Evolutionary conservation across 805 yeast genomes (phyloP), one percentile per base, ranked within the genome.

Genomic region (Yarrowia yakushimensis): DNA sequence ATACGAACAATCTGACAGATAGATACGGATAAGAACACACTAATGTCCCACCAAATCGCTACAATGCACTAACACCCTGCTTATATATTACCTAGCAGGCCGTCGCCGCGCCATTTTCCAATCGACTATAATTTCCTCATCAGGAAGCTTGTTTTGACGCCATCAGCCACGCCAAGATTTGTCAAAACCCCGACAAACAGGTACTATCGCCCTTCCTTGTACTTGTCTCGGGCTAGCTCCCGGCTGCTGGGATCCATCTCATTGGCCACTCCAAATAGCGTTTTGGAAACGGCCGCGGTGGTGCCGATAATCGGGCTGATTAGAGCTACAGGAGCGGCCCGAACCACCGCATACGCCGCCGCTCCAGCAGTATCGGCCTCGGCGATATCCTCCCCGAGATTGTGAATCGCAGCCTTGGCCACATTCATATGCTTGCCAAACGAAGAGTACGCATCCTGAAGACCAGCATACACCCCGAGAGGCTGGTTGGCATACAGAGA

Each of bases 241-340:
- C 82, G 78, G 65, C 85, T 83, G 22, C 78, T 78, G 1, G 91
- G 86, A 70, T 90, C 93, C 33, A 92, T 74, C 65, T 86, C 87
- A 70, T 90, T 91, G 41, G 90, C 85, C 8, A 92, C 79, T 0
- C 98, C 98, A 76, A 90, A 81, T 57, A 92, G 77, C 0, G 96
- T 81, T 69, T 85, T 88, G 6, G 93, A 86, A 7, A 92, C 79
- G 0, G 96, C 96, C 71, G 90, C 97, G 0, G 97, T 88, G 0
- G 96, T 90, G 1, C 97, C 98, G 68, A 92, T 90, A 65, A 90
- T 80, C 1, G 97, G 97, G 43, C 97, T 73, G 1, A 92, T 79
- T 15, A 92, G 73, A 18, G 90, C 85, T 15, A 90, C 83, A 0
- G 97, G 97, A 0, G 96, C 84, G 0, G 87, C 90, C 66, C 82